Conservation (phyloP, 345 rosid species). For the Boechera retrofracta region DNA sequence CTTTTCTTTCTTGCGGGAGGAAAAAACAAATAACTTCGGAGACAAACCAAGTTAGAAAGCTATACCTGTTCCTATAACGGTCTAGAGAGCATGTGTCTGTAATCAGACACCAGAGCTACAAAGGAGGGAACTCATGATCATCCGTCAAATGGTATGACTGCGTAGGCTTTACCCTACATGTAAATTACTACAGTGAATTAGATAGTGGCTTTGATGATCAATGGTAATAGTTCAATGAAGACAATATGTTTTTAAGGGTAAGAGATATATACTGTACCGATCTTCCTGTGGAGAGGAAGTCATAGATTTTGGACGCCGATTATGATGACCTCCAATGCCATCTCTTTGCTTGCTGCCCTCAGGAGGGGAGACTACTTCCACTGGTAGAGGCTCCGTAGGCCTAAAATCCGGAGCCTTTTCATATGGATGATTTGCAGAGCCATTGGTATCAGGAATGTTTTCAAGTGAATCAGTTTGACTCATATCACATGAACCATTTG, state of each 20-base stretch:
- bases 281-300: conserved; percentile 51
- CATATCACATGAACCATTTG: conserved; percentile 51
- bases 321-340: conserved; percentile 27
- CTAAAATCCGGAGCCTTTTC: conserved; percentile 52
- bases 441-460: conserved; percentile 51
- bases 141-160: conserved; percentile 75
- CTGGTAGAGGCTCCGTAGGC: conserved; percentile 48
- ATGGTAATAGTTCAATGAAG: background rate
- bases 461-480: conserved; percentile 52
- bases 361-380: conserved; percentile 19
- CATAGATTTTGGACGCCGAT: conserved; percentile 47
- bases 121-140: conserved; percentile 84
- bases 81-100: conserved; percentile 35
- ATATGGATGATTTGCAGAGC: conserved; percentile 48
- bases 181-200: conserved; percentile 30
- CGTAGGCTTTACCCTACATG: conserved; percentile 54
- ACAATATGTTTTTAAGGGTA: background rate
- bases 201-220: conserved; percentile 13
- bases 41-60: conserved; percentile 42
- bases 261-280: conserved; percentile 52
- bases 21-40: conserved; percentile 21
- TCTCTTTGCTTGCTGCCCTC: conserved; percentile 49
- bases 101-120: conserved; percentile 53
- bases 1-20: background rate
- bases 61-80: conserved; percentile 45